A percentile compares a stretch with the other conserved stretches of the same genome.
Conservation (phyloP, 1,284 basidiomycete genomes). For the Megacollybia platyphylla region DNA sequence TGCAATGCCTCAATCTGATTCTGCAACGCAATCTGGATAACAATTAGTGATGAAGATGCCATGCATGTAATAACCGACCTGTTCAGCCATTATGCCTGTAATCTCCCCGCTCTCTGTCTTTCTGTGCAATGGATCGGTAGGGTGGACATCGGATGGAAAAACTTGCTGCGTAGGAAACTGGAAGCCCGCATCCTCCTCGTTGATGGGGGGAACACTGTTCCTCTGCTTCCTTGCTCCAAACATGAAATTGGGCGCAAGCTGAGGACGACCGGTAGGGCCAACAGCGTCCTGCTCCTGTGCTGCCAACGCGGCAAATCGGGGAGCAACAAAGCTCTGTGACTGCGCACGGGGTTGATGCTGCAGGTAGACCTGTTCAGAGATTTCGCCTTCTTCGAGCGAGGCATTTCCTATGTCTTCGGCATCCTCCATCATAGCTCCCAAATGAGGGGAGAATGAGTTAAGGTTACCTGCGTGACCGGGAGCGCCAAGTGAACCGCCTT, state of each 20-base stretch:
- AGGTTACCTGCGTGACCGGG: conserved; percentile 39
- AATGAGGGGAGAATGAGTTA: conserved; percentile 60
- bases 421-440: conserved; percentile 74
- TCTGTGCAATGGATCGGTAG: conserved; percentile 33
- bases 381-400: conserved; percentile 67
- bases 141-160: conserved; percentile 21
- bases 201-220: conserved; percentile 50
- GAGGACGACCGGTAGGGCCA: conserved; percentile 76
- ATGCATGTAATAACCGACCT: conserved; percentile 33
- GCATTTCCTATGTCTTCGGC: conserved; percentile 42
- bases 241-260: conserved; percentile 81
- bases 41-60: conserved; percentile 1
- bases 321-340: conserved; percentile 74
- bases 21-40: conserved; percentile 73
- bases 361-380: conserved; percentile 41
- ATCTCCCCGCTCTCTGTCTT: conserved; percentile 66
- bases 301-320: conserved; percentile 77
- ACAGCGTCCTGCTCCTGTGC: conserved; percentile 61
- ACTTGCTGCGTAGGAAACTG: conserved; percentile 69
- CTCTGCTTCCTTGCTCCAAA: conserved; percentile 67
- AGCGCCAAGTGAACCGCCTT: conserved; percentile 61
- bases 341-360: conserved; percentile 61
- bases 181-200: conserved; percentile 67
- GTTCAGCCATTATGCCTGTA: conserved; percentile 80
- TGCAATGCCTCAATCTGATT: conserved; percentile 85